Conservation (phyloP, 1,139 yeast species). For the Pichia sp. region DNA sequence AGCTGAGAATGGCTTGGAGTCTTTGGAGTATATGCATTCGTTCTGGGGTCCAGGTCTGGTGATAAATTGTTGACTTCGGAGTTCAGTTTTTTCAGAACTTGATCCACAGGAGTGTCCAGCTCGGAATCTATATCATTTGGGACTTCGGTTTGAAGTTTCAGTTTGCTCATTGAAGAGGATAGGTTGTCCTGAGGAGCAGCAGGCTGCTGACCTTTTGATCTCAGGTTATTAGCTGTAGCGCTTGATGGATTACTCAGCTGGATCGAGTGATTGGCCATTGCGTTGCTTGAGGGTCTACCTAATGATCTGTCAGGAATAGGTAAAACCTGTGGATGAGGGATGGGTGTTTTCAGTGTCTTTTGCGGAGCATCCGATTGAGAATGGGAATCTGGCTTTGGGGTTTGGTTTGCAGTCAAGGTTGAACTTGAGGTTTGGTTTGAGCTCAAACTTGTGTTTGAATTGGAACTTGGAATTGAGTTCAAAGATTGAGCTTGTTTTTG, state of each 20-base stretch:
- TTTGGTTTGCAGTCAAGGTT: not conserved
- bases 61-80: not conserved
- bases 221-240: conserved; percentile 5
- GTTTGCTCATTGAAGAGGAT: conserved; percentile 19
- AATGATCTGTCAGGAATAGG: conserved; percentile 18
- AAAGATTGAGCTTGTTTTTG: not conserved
- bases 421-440: not conserved
- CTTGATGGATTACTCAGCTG: conserved; percentile 17
- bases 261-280: conserved; percentile 17
- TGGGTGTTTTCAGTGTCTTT: not conserved
- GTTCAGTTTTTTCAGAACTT: conserved; percentile 1
- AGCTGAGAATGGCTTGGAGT: not conserved
- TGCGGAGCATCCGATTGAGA: not conserved
- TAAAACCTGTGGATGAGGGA: conserved; percentile 6
- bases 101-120: conserved; percentile 21
- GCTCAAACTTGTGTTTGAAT: not conserved
- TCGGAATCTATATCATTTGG: conserved; percentile 32
- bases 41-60: not conserved
- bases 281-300: conserved; percentile 8
- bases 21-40: not conserved
- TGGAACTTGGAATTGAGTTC: not conserved
- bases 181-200: conserved; percentile 2
- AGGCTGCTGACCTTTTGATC: conserved; percentile 12
- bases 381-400: not conserved
- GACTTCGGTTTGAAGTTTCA: conserved; percentile 29